phyloP scores from a whole-genome alignment of 1,284 basidiomycete genomes.

The Entoloma clypeatum region DNA sequence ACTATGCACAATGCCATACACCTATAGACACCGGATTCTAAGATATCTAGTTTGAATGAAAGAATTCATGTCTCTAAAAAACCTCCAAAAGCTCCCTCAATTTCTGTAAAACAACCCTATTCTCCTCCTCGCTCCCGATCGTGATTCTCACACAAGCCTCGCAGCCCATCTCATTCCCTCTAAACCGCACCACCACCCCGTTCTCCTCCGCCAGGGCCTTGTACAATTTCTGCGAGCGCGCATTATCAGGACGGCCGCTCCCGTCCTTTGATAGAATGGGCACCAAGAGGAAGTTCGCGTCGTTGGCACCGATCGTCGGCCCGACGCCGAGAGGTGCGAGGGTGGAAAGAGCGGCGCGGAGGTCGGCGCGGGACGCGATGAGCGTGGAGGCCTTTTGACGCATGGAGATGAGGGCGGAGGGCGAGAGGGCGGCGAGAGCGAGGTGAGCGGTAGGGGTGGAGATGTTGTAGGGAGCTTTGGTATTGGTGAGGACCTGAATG shows the following conservation, averaged over 20 bases:
- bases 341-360: constrained; percentile 50
- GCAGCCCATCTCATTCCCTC: constrained; percentile 87
- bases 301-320: constrained; percentile 70
- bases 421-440: constrained; percentile 75
- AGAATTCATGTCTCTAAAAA: too few relatives aligned
- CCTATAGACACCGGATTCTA: too few relatives aligned
- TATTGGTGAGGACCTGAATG: constrained; percentile 91
- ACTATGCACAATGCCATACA: too few relatives aligned
- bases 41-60: too few relatives aligned
- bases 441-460: constrained; percentile 87
- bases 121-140: constrained; percentile 85
- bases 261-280: constrained; percentile 61
- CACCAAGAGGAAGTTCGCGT: constrained; percentile 91
- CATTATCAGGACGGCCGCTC: constrained; percentile 55
- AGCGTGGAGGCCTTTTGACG: constrained; percentile 61
- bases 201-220: constrained; percentile 81
- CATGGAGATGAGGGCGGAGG: constrained; percentile 64
- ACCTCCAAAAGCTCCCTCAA: constrained; percentile 43
- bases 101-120: constrained; percentile 47
- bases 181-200: constrained; percentile 88
- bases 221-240: constrained; percentile 70
- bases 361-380: constrained; percentile 50
- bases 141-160: constrained; percentile 88
- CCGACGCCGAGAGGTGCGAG: constrained; percentile 62
- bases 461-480: constrained; percentile 98